Evolutionary conservation across 2,329 filamentous ascomycete genomes (phyloP).

Genomic region (Colletotrichum filicis): DNA sequence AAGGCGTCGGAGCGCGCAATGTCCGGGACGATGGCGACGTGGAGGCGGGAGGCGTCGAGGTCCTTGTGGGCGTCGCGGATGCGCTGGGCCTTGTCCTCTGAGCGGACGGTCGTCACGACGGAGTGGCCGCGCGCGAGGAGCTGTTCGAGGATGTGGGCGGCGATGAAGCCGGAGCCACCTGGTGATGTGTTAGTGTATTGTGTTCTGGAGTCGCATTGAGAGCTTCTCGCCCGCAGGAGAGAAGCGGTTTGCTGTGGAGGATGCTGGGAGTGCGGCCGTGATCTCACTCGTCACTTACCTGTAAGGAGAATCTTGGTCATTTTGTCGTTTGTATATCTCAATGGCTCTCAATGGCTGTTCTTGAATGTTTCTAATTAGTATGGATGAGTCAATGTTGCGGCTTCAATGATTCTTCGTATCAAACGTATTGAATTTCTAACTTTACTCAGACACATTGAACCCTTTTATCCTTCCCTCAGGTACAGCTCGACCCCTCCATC

Average conservation of each 20-base stretch:
- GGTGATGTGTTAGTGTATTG: background rate
- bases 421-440: background rate
- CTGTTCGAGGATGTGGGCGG: conserved; percentile 65
- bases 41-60: conserved; percentile 55
- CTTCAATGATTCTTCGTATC: background rate
- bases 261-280: background rate
- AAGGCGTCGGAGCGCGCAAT: conserved; percentile 81
- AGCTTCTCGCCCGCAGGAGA: no score
- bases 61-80: conserved; percentile 61
- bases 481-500: background rate
- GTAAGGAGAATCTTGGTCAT: conserved; percentile 61
- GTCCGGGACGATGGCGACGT: conserved; percentile 76
- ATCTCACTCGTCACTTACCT: conserved; percentile 49
- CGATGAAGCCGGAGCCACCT: conserved; percentile 65
- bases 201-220: no score
- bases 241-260: no score
- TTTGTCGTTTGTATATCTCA: conserved; percentile 26
- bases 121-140: conserved; percentile 61
- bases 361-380: background rate
- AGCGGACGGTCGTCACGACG: conserved; percentile 67
- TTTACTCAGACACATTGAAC: background rate
- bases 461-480: background rate
- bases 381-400: background rate
- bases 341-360: background rate
- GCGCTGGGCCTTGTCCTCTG: conserved; percentile 62